Evolutionary conservation across 2,329 filamentous ascomycete genomes (phyloP), one percentile per base, ranked within the genome.

Genomic region (Trichoderma lentiforme): DNA sequence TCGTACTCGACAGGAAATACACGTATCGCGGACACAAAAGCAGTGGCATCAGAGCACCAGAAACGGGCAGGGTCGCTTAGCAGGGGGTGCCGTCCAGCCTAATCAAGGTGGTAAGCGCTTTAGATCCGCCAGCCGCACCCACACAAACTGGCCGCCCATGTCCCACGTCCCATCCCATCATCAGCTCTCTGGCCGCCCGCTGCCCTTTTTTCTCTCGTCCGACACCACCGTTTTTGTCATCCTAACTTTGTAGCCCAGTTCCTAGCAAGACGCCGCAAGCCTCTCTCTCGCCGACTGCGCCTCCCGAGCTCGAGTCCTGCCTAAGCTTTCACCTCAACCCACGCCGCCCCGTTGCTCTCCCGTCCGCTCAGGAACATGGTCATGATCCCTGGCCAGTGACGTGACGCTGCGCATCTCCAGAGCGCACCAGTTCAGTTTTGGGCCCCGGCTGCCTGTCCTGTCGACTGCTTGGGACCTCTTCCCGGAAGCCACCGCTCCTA

Each of bases 381-480:
- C 77, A 80, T 79, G 79, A 78, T 76, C 74, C 76, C 75, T 76
- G 76, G 76, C 73, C 76, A 76, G 76, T 80, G 77, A 80, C 74
- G 73, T 74, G 74, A 76, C 76, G 73, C 73, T 51, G 61, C 69
- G 62, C 70, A 74, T 73, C 68, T 74, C 73, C 73, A 76, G 73
- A 68, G 72, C 74, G 71, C 72, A 70, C 71, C 53, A 47, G 58
- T 51, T 53, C 53, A 63, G 72, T 53, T 47, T 32, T 64, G 53
- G 60, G 34, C 21, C 43, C 68, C 43, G 63, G 72, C 69, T 73
- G 72, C 72, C 72, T 73, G 69, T 43, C 39, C 39, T 43, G 39
- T 39, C 61, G 24, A 43, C 21, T 53, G n/a, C 60, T 63, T n/a
- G 61, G 9, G 15, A 53, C 43, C 56, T 51, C 34, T 43, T 53